phyloP scores from a whole-genome alignment of 2,329 filamentous ascomycete species.

The Metarhizium brunneum region DNA sequence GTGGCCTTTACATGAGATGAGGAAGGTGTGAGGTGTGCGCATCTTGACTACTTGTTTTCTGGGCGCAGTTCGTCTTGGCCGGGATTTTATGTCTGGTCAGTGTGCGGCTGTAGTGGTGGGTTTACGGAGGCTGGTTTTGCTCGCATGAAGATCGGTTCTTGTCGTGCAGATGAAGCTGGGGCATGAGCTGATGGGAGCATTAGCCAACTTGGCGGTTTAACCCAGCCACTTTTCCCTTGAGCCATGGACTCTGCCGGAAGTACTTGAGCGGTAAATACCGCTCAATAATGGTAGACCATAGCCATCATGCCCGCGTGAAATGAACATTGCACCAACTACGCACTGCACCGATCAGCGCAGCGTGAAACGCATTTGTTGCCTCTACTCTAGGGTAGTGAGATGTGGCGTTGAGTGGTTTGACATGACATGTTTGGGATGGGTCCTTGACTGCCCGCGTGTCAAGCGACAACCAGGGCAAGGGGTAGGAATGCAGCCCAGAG shows the following conservation, averaged over 20 bases:
- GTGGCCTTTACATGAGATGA: neutral
- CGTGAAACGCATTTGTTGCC: neutral
- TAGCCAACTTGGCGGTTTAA: too few relatives aligned
- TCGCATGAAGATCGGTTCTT: neutral
- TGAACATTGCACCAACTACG: neutral
- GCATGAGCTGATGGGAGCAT: too few relatives aligned
- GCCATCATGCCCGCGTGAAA: too few relatives aligned
- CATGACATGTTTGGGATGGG: too few relatives aligned
- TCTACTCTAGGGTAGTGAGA: neutral
- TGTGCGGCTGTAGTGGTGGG: neutral
- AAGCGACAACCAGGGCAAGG: too few relatives aligned
- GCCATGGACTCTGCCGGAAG: too few relatives aligned
- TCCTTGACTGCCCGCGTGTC: too few relatives aligned
- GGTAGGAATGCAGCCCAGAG: too few relatives aligned
- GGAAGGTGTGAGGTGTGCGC: neutral
- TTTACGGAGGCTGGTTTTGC: neutral
- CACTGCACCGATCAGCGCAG: neutral
- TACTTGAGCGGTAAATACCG: too few relatives aligned
- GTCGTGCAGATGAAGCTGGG: constrained; percentile 5
- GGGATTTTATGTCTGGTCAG: neutral
- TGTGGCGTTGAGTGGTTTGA: too few relatives aligned
- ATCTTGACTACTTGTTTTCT: neutral
- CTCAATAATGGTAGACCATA: too few relatives aligned
- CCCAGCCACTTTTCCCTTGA: too few relatives aligned
- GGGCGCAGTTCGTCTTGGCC: neutral